Evolutionary conservation across 2,329 filamentous ascomycete species (phyloP), one percentile per base, ranked within the genome.

Genomic region (Fonsecaea multimorphosa): DNA sequence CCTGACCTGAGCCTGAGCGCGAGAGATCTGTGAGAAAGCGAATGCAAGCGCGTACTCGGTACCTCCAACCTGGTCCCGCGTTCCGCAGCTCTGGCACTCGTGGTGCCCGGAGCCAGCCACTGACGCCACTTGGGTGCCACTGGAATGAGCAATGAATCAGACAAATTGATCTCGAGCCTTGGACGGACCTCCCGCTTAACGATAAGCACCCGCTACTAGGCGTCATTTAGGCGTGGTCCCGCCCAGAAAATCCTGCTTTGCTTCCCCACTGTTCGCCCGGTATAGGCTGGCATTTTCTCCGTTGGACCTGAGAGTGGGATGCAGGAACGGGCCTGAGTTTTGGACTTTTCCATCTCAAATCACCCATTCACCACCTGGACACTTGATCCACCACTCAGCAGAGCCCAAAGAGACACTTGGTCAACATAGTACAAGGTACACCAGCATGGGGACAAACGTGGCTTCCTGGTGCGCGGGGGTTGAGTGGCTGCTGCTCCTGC

Each of bases 241-340:
- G 16, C 36, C 46, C 32, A 16, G 34, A 32, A n/a, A 52, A 53
- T 27, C 44, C 29, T 53, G 61, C 54, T 64, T 53, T 27, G 34
- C 54, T 55, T 29, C 53, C 58, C 58, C 57, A 38, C 61, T 55
- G 65, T 59, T 65, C 58, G 44, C 56, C 44, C 14, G 29, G 58
- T 22, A 36, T 22, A 36, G 24, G n/a, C 31, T 38, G 38, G 58
- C 19, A 51, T 36, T 51, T 36, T 58, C 56, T 58, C 56, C 38
- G 40, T 58, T 31, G 8, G 14, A 32, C 38, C 44, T 36, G 24
- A 40, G 40, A 56, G 58, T 44, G 58, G 53, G 54, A 64, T 67
- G 61, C 65, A 67, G 65, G 65, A 67, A 65, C 65, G 14, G n/a
- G 56, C 38, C 40, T 51, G 56, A 58, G 38, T 22, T 27, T 49